Percentiles rank a stretch among this genome's conserved stretches.
Evolutionary conservation across 179 eudicot species (phyloP).

Genomic region (Gypsophila paniculata): DNA sequence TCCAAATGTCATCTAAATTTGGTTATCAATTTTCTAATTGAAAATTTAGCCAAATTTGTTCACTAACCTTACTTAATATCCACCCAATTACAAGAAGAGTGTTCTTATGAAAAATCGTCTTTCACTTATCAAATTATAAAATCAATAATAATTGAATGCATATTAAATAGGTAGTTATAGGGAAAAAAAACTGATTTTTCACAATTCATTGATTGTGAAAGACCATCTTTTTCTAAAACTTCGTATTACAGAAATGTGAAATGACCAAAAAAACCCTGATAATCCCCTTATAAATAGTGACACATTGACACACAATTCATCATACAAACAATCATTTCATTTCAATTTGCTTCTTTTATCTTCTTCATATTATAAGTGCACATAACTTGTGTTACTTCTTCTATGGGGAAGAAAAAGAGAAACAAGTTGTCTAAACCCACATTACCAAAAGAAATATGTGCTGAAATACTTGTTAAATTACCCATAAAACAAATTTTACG

Average conservation of each 20-base stretch:
- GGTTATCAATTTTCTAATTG: background rate
- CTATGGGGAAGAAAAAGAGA: constrained; percentile 1
- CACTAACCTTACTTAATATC: background rate
- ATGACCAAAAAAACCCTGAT: too few relatives aligned
- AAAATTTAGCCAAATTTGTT: background rate
- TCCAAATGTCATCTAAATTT: background rate
- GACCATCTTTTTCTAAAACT: background rate
- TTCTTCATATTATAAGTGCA: background rate
- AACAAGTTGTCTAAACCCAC: background rate
- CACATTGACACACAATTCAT: background rate
- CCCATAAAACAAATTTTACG: constrained; percentile 12
- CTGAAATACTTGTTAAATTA: constrained; percentile 17
- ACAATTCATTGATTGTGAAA: too few relatives aligned
- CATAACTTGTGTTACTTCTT: background rate
- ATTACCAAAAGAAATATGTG: constrained; percentile 2
- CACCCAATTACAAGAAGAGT: background rate
- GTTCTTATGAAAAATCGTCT: too few relatives aligned
- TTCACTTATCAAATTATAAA: too few relatives aligned
- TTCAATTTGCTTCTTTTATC: background rate
- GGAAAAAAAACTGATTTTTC: too few relatives aligned
- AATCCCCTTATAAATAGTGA: background rate
- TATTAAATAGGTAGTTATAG: too few relatives aligned
- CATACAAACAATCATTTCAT: too few relatives aligned
- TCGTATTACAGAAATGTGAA: too few relatives aligned
- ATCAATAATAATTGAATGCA: too few relatives aligned